A percentile compares a stretch with the other conserved stretches of the same genome.
Conservation (phyloP, 1,139 yeast species). For the Sugiyamaella japonica region DNA sequence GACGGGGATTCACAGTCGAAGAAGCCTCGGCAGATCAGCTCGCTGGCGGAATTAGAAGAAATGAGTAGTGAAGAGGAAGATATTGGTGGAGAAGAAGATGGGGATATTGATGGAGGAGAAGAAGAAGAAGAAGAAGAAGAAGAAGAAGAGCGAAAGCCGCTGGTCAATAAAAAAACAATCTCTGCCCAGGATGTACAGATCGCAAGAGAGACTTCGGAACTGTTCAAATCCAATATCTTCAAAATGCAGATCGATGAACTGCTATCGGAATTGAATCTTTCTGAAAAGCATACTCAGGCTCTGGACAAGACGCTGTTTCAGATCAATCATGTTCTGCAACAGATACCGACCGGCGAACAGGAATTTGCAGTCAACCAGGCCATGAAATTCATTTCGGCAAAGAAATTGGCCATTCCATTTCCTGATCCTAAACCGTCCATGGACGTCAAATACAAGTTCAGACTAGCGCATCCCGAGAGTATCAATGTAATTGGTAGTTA, state of each 20-base stretch:
- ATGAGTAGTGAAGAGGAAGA: slow-evolving; percentile 4
- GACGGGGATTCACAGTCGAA: slow-evolving; percentile 7
- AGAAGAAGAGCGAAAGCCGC: slow-evolving; percentile 18
- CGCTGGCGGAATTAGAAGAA: slow-evolving; percentile 18
- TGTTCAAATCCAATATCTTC: slow-evolving; percentile 91
- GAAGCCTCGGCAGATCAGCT: slow-evolving; percentile 10
- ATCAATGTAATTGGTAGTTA: slow-evolving; percentile 85
- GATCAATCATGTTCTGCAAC: slow-evolving; percentile 66
- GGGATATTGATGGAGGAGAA: slow-evolving; percentile 19
- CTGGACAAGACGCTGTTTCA: slow-evolving; percentile 79
- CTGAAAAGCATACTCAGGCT: slow-evolving; percentile 62
- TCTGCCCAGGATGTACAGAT: slow-evolving; percentile 86
- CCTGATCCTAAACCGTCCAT: slow-evolving; percentile 74
- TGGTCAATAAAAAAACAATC: slow-evolving; percentile 30
- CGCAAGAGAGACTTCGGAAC: slow-evolving; percentile 90
- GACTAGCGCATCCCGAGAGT: slow-evolving; percentile 69
- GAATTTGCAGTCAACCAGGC: slow-evolving; percentile 55
- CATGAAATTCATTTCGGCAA: slow-evolving; percentile 49
- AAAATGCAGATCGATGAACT: slow-evolving; percentile 92
- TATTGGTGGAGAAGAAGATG: slow-evolving; percentile 14
- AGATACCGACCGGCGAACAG: slow-evolving; percentile 56
- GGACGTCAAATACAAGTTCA: slow-evolving; percentile 66
- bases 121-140: slow-evolving; percentile 23
- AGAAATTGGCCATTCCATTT: slow-evolving; percentile 72
- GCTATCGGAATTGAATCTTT: slow-evolving; percentile 71